A percentile compares a stretch with the other conserved stretches of the same genome.
These are phyloP conservation scores for Lactarius hatsudake DNA, from an alignment of 768 basidiomycete genomes.

Conservation along the genomic window DNA sequence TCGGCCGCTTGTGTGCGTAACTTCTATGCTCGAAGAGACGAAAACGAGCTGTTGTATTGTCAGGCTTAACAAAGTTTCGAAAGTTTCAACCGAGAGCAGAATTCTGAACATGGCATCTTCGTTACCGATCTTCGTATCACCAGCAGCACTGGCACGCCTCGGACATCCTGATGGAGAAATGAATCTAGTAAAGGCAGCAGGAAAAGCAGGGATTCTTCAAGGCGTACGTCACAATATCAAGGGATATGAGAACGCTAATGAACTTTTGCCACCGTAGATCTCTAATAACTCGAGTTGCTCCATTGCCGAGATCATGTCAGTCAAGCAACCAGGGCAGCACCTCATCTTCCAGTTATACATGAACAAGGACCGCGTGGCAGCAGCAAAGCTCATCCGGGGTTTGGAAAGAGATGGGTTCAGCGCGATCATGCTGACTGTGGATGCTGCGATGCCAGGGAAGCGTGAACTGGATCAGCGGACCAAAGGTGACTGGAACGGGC, in stretches of 20 bases:
- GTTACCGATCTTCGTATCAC: constrained; percentile 43
- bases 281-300: constrained; percentile 38
- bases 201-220: constrained; percentile 43
- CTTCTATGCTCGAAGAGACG: background rate
- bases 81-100: constrained; percentile 28
- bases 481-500: constrained; percentile 33
- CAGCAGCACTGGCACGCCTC: constrained; percentile 40
- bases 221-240: constrained; percentile 37
- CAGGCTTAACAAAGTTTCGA: constrained; percentile 33
- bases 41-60: background rate
- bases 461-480: constrained; percentile 38
- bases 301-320: constrained; percentile 34
- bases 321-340: constrained; percentile 31
- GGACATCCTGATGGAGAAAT: constrained; percentile 52
- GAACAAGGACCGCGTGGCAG: constrained; percentile 41
- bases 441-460: constrained; percentile 44
- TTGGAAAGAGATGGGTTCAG: constrained; percentile 42
- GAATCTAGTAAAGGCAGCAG: constrained; percentile 45
- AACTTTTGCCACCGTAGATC: constrained; percentile 25
- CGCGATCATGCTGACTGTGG: constrained; percentile 50
- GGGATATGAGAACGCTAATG: background rate
- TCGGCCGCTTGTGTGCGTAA: constrained; percentile 62
- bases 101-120: constrained; percentile 31
- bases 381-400: constrained; percentile 38
- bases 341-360: constrained; percentile 45